Evolutionary conservation across 306 rosid species (phyloP).

Genomic region (Inga laurina): DNA sequence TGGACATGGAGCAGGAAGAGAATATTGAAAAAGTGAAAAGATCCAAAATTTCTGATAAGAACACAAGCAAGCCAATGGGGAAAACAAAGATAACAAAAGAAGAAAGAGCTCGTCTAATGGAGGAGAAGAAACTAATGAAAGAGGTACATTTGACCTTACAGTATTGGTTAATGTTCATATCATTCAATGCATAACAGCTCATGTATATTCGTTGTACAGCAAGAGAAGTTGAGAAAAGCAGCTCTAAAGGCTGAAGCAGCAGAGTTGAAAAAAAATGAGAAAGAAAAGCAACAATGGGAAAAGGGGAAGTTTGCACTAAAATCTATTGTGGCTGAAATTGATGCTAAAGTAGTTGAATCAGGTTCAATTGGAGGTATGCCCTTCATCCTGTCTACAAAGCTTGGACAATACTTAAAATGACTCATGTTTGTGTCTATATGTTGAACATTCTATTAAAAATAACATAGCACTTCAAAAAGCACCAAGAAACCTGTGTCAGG

Average conservation of each 20-base stretch:
- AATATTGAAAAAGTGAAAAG: constrained; percentile 31
- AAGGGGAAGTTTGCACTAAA: constrained; percentile 83
- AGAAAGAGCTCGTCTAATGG: constrained; percentile 71
- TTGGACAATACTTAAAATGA: background rate
- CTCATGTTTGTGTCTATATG: background rate
- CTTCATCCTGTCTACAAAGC: background rate
- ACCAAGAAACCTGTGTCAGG: background rate
- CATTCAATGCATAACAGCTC: constrained; percentile 30
- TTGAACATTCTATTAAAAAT: background rate
- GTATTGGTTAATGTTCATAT: constrained; percentile 7
- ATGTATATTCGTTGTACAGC: constrained; percentile 48
- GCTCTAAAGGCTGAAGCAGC: constrained; percentile 89
- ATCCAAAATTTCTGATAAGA: constrained; percentile 42
- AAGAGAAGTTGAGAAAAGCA: constrained; percentile 76
- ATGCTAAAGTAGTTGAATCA: constrained; percentile 79
- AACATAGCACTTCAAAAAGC: background rate
- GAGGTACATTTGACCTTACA: constrained; percentile 54
- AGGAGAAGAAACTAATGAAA: constrained; percentile 73
- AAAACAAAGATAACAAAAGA: constrained; percentile 71
- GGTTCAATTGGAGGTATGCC: constrained; percentile 85
- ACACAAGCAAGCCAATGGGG: constrained; percentile 38
- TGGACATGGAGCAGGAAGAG: constrained; percentile 47
- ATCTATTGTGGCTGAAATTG: constrained; percentile 84
- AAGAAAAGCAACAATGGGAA: constrained; percentile 87
- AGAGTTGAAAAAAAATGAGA: constrained; percentile 69